phyloP scores from a whole-genome alignment of 345 rosid genomes.

The Gossypium raimondii region DNA sequence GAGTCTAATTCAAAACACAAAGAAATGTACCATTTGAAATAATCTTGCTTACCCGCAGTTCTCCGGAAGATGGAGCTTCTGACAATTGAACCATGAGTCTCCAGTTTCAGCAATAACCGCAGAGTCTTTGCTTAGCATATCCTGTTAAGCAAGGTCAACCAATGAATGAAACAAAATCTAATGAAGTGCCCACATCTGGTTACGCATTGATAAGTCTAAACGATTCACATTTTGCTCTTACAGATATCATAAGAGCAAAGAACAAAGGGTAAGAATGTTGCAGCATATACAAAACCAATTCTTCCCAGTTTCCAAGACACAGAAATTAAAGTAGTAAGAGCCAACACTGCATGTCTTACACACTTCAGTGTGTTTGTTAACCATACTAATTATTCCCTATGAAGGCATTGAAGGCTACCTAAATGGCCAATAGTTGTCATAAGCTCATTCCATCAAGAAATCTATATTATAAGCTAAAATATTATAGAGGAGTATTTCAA shows the following conservation, averaged over 20 bases:
- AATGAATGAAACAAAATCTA: constrained; percentile 1
- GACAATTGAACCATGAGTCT: constrained; percentile 82
- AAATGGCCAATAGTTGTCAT: background rate
- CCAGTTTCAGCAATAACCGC: constrained; percentile 78
- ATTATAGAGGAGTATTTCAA: background rate
- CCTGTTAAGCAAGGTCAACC: constrained; percentile 27
- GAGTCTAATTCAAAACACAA: background rate
- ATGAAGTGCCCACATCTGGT: background rate
- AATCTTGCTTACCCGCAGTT: constrained; percentile 52
- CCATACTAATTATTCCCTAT: background rate
- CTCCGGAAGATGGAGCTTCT: constrained; percentile 66
- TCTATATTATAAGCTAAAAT: background rate
- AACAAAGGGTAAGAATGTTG: background rate
- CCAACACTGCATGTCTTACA: background rate
- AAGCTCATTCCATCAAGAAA: background rate
- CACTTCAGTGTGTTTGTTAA: background rate
- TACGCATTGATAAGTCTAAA: background rate
- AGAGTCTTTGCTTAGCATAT: constrained; percentile 41
- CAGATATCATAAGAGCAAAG: background rate
- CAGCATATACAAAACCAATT: background rate
- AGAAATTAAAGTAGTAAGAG: background rate
- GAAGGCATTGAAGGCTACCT: background rate
- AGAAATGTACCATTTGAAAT: background rate
- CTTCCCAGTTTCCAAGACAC: background rate
- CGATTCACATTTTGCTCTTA: background rate